phyloP scores from a whole-genome alignment of 2,329 filamentous ascomycete genomes.

The Nothopassalora personata region DNA sequence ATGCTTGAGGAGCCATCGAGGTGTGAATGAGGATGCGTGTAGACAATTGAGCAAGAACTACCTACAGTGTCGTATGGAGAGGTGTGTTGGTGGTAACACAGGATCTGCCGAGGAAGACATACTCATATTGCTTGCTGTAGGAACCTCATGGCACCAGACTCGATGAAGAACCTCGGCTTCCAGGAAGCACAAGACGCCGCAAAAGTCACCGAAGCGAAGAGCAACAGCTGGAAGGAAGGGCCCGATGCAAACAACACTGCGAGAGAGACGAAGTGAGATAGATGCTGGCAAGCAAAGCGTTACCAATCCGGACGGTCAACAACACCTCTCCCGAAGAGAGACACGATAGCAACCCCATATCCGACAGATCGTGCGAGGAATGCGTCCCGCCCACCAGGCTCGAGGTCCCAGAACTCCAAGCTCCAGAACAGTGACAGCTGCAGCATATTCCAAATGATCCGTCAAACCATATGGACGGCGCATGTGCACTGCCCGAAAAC shows the following conservation, averaged over 20 bases:
- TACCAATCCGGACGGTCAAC: neutral
- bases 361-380: neutral
- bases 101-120: neutral
- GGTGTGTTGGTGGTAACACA: constrained; percentile 50
- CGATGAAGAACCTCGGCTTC: constrained; percentile 91
- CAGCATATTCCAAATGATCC: neutral
- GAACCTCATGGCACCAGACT: constrained; percentile 92
- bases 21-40: constrained; percentile 82
- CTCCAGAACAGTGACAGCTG: neutral
- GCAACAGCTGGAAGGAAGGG: constrained; percentile 7
- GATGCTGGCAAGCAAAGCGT: neutral
- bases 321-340: neutral
- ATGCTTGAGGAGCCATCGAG: constrained; percentile 78
- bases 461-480: neutral
- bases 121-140: constrained; percentile 33
- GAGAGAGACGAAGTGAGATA: neutral
- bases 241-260: constrained; percentile 5
- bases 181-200: constrained; percentile 9
- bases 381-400: neutral
- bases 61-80: constrained; percentile 87
- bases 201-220: neutral
- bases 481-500: neutral
- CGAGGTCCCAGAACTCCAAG: neutral
- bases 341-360: neutral
- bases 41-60: constrained; percentile 83